Conservation (phyloP, 768 basidiomycete species). For the Lentinula boryana region DNA sequence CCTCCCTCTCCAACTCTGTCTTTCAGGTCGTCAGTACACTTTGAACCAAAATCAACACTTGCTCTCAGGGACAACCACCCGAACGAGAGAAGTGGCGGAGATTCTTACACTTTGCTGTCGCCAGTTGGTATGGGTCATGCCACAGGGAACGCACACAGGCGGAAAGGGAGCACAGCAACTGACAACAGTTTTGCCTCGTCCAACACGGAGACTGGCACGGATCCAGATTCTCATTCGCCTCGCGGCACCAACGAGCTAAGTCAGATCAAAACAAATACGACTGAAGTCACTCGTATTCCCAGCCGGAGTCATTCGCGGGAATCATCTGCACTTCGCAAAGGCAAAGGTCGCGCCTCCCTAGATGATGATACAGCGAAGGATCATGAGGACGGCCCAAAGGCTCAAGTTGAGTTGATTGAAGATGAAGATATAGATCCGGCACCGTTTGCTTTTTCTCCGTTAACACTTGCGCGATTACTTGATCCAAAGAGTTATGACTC, state of each 20-base stretch:
- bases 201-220: slow-evolving; percentile 29
- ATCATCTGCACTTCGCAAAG: slow-evolving; percentile 10
- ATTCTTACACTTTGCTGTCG: slow-evolving; percentile 46
- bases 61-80: slow-evolving; percentile 67
- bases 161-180: slow-evolving; percentile 57
- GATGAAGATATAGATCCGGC: slow-evolving; percentile 48
- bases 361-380: slow-evolving; percentile 11
- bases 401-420: slow-evolving; percentile 17
- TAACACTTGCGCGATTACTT: slow-evolving; percentile 74
- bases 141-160: slow-evolving; percentile 29
- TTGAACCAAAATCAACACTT: slow-evolving; percentile 38
- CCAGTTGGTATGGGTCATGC: slow-evolving; percentile 21
- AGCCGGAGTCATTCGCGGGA: slow-evolving; percentile 15
- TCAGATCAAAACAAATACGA: slow-evolving; percentile 32
- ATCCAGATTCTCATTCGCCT: slow-evolving; percentile 34
- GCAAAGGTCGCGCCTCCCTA: slow-evolving; percentile 5
- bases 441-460: slow-evolving; percentile 73
- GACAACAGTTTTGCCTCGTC: slow-evolving; percentile 34
- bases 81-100: slow-evolving; percentile 44
- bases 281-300: slow-evolving; percentile 28
- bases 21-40: slow-evolving; percentile 55
- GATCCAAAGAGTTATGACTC: slow-evolving; percentile 80
- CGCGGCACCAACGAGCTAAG: slow-evolving; percentile 19
- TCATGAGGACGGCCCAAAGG: slow-evolving; percentile 14
- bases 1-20: slow-evolving; percentile 73